Percentiles rank a stretch among this genome's conserved stretches.
Evolutionary conservation across 345 rosid genomes (phyloP).

Genomic region (Eucalyptus brandiana): DNA sequence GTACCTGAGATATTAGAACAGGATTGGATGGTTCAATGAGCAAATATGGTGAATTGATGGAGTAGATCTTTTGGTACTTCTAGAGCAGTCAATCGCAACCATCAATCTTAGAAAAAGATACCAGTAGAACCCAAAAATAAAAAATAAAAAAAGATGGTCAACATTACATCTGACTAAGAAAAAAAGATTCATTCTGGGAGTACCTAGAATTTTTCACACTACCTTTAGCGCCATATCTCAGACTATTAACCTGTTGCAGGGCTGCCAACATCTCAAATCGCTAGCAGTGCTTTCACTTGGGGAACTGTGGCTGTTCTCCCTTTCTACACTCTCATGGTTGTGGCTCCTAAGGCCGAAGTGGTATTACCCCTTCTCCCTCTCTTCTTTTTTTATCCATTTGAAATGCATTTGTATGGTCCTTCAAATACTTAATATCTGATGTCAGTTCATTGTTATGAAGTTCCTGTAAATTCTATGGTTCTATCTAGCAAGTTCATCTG

Average conservation of each 20-base stretch:
- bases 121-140: not conserved
- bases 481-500: not conserved
- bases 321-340: slow-evolving; percentile 83
- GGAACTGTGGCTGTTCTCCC: slow-evolving; percentile 89
- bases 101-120: not conserved
- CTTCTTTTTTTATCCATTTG: not conserved
- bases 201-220: not conserved
- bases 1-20: not conserved
- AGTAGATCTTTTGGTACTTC: not conserved
- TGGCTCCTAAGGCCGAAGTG: slow-evolving; percentile 79
- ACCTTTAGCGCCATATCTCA: not conserved
- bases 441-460: not conserved
- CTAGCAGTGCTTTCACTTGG: slow-evolving; percentile 49
- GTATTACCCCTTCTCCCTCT: slow-evolving; percentile 3
- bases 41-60: not conserved
- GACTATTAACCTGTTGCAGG: slow-evolving; percentile 17
- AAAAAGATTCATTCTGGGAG: not conserved
- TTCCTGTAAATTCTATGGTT: not conserved
- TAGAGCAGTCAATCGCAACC: not conserved
- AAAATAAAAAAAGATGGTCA: not conserved
- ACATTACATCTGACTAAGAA: not conserved
- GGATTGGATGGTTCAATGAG: not conserved
- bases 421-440: not conserved
- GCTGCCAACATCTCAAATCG: slow-evolving; percentile 57
- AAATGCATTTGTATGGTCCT: not conserved